Conservation (phyloP, 768 basidiomycete species). For the Leccinum truebloodii region DNA sequence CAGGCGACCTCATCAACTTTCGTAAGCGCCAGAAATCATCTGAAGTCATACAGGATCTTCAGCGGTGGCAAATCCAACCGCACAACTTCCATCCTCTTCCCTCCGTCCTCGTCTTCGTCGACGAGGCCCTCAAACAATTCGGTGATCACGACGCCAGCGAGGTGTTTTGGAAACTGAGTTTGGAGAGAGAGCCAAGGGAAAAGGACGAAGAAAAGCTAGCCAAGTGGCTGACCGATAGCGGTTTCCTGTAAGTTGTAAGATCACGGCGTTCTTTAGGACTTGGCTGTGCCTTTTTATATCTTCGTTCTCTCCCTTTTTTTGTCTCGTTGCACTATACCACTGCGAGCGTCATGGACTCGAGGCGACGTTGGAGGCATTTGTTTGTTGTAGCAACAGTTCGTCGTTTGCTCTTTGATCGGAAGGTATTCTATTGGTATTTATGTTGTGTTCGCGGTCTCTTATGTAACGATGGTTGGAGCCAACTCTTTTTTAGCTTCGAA, state of each 20-base stretch:
- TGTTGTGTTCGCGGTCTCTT: background rate
- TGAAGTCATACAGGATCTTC: conserved; percentile 57
- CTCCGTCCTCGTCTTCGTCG: conserved; percentile 45
- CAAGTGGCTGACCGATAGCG: conserved; percentile 40
- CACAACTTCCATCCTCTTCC: conserved; percentile 54
- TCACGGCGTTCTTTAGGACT: background rate
- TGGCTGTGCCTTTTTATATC: background rate
- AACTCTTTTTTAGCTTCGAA: too few species aligned
- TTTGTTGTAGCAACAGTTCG: background rate
- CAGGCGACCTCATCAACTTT: conserved; percentile 54
- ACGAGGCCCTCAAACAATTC: conserved; percentile 40
- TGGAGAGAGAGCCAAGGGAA: conserved; percentile 56
- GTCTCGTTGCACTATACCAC: conserved; percentile 5
- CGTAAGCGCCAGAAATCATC: conserved; percentile 54
- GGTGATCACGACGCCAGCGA: conserved; percentile 35
- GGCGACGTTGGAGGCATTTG: background rate
- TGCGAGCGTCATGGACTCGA: conserved; percentile 9
- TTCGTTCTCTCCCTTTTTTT: background rate
- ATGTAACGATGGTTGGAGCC: too few species aligned
- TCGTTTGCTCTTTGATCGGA: background rate
- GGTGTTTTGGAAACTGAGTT: conserved; percentile 46
- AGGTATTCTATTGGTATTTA: background rate
- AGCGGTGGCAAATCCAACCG: conserved; percentile 53
- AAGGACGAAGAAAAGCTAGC: conserved; percentile 53
- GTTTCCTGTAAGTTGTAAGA: conserved; percentile 32